A percentile compares a stretch with the other conserved stretches of the same genome.
These are phyloP conservation scores for Fremontodendron californicum DNA, from an alignment of 345 rosid genomes.

Conservation along the genomic window DNA sequence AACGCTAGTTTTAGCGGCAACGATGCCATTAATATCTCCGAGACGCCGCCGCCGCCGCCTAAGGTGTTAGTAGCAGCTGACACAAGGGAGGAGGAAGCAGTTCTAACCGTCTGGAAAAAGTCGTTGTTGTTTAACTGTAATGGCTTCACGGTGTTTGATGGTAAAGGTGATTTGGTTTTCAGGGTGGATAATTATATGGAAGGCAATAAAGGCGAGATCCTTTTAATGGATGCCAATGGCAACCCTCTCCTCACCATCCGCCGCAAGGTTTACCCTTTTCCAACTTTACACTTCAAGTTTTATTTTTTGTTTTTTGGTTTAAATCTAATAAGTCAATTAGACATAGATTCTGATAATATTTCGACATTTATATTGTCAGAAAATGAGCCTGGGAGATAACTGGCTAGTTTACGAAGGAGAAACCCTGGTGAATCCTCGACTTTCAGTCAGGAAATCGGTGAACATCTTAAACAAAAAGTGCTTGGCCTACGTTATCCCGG, in stretches of 20 bases:
- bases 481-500: constrained; percentile 50
- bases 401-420: constrained; percentile 93
- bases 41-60: background rate
- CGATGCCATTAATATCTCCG: background rate
- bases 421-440: constrained; percentile 42
- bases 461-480: constrained; percentile 42
- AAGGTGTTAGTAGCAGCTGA: background rate
- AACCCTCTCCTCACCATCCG: constrained; percentile 89
- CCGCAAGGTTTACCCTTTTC: constrained; percentile 58
- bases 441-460: constrained; percentile 51
- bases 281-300: background rate
- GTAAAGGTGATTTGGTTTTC: constrained; percentile 65
- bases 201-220: constrained; percentile 46
- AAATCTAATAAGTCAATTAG: too few relatives aligned
- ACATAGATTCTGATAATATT: too few relatives aligned
- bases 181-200: constrained; percentile 87
- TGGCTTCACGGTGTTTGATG: constrained; percentile 85
- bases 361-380: constrained; percentile 28
- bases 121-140: constrained; percentile 89
- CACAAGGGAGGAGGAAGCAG: constrained; percentile 19
- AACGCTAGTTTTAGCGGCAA: constrained; percentile 25
- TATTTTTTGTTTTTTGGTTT: background rate
- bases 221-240: constrained; percentile 90
- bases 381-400: constrained; percentile 61
- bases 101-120: constrained; percentile 86